Conservation (phyloP, 169 alveolate genomes). For the Plasmodium knowlesi region DNA sequence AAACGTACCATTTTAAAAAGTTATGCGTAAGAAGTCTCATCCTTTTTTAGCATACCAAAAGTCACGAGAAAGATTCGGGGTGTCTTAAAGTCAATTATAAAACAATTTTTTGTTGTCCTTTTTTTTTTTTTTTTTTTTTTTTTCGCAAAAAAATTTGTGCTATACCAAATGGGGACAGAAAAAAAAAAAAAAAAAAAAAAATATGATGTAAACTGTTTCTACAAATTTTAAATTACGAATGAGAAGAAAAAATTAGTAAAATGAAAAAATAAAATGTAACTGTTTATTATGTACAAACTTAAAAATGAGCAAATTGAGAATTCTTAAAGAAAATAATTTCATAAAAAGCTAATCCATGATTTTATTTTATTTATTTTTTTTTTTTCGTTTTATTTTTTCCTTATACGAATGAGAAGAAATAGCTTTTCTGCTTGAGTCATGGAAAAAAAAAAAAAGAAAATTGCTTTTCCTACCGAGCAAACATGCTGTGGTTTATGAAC, state of each 20-base stretch:
- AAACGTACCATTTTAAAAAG: constrained; percentile 83
- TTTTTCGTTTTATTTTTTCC: background rate
- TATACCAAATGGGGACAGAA: background rate
- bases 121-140: background rate
- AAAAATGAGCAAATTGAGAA: background rate
- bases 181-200: background rate
- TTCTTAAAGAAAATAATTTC: background rate
- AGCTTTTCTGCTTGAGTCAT: background rate
- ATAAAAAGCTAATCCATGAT: background rate
- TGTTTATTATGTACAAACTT: background rate
- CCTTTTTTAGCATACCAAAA: constrained; percentile 20
- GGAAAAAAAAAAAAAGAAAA: background rate
- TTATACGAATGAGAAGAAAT: background rate
- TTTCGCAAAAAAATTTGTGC: background rate
- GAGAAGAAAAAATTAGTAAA: background rate
- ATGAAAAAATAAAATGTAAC: background rate
- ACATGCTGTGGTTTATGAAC: background rate
- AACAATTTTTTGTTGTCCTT: background rate
- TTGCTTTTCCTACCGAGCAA: background rate
- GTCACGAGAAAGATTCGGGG: background rate
- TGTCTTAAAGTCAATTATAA: background rate
- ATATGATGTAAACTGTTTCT: background rate
- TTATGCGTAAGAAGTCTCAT: constrained; percentile 86
- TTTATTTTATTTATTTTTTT: background rate
- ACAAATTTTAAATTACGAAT: background rate